These are phyloP conservation scores for Nematodospora anomalae DNA, from an alignment of 1,139 yeast genomes.

Conservation along the genomic window DNA sequence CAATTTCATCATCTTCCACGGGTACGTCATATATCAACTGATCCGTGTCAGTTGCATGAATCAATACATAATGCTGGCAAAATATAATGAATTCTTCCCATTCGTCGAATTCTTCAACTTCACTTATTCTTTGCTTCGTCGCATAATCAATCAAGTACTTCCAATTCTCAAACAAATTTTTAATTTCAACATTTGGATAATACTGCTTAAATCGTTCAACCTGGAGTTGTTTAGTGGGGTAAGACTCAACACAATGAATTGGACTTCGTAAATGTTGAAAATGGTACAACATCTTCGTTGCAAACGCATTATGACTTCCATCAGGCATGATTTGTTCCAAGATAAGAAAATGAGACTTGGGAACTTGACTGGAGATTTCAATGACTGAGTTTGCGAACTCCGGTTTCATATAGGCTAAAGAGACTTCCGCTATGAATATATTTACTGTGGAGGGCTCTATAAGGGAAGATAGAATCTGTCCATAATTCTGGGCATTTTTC, in stretches of 20 bases:
- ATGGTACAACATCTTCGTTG: constrained; percentile 72
- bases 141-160: constrained; percentile 36
- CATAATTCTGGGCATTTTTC: constrained; percentile 47
- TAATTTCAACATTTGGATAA: constrained; percentile 50
- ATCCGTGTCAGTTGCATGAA: constrained; percentile 59
- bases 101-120: constrained; percentile 74
- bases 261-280: constrained; percentile 70
- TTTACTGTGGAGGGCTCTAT: constrained; percentile 26
- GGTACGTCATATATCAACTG: constrained; percentile 15
- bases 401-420: constrained; percentile 77
- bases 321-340: constrained; percentile 74
- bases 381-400: constrained; percentile 67
- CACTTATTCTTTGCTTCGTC: constrained; percentile 43
- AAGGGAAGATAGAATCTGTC: constrained; percentile 28
- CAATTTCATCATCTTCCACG: constrained; percentile 7
- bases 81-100: constrained; percentile 79
- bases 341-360: constrained; percentile 60
- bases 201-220: constrained; percentile 45
- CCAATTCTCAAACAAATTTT: constrained; percentile 64
- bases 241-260: constrained; percentile 61
- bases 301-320: constrained; percentile 64
- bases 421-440: constrained; percentile 78
- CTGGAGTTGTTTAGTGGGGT: constrained; percentile 56
- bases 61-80: constrained; percentile 72
- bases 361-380: constrained; percentile 44